phyloP scores from a whole-genome alignment of 306 rosid genomes.

The Rosa rugosa region DNA sequence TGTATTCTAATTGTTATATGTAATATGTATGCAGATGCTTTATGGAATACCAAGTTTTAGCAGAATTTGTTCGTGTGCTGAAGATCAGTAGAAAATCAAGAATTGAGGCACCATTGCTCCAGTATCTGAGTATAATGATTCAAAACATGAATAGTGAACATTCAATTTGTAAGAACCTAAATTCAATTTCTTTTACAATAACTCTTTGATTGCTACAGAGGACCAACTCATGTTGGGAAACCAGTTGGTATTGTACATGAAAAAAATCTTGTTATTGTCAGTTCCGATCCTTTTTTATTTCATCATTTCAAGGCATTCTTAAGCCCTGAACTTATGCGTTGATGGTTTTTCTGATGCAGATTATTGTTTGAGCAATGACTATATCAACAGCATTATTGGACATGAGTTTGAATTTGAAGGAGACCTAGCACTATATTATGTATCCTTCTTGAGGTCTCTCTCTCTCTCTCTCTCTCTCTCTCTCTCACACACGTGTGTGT shows the following conservation, averaged over 20 bases:
- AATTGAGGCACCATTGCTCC: slow-evolving; percentile 77
- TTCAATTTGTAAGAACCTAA: slow-evolving; percentile 65
- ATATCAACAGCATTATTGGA: slow-evolving; percentile 65
- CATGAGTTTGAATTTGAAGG: slow-evolving; percentile 60
- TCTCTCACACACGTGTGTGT: neutral
- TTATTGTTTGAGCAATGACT: slow-evolving; percentile 82
- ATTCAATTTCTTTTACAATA: slow-evolving; percentile 14
- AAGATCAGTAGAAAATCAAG: slow-evolving; percentile 57
- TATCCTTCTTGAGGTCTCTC: slow-evolving; percentile 73
- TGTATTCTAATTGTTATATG: slow-evolving; percentile 12
- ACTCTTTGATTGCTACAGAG: slow-evolving; percentile 16
- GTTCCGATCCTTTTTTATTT: neutral
- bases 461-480: slow-evolving; percentile 29
- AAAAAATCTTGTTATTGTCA: neutral
- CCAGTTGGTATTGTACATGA: neutral
- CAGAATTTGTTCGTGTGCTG: slow-evolving; percentile 72
- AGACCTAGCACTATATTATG: slow-evolving; percentile 71
- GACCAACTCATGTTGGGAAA: neutral
- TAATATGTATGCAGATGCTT: slow-evolving; percentile 59
- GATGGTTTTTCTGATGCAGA: slow-evolving; percentile 54
- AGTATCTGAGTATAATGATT: slow-evolving; percentile 82
- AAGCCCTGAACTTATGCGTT: slow-evolving; percentile 20
- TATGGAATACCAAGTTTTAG: slow-evolving; percentile 84
- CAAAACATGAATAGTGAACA: slow-evolving; percentile 78
- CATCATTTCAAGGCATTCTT: slow-evolving; percentile 3